Percentiles rank a stretch among this genome's conserved stretches.
phyloP scores from a whole-genome alignment of 2,329 filamentous ascomycete genomes.

The Diaporthe sp. region DNA sequence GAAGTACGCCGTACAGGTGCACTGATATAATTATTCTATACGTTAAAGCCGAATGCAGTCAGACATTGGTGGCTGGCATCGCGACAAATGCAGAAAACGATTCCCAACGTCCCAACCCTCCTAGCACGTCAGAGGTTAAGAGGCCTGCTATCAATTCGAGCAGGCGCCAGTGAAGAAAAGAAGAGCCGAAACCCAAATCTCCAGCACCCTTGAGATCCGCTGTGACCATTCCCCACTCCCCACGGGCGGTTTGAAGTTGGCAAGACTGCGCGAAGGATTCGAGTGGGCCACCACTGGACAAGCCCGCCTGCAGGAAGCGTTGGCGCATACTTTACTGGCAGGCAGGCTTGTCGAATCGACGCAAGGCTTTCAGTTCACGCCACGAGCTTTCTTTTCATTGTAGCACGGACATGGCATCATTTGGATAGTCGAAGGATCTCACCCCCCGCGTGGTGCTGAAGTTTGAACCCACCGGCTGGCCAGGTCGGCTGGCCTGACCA shows the following conservation, averaged over 20 bases:
- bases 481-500: neutral
- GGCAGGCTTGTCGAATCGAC: constrained; percentile 7
- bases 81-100: constrained; percentile 21
- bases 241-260: neutral
- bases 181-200: neutral
- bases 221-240: neutral
- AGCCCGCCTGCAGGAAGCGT: constrained; percentile 23
- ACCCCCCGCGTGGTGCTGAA: neutral
- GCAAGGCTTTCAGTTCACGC: neutral
- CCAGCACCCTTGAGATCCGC: neutral
- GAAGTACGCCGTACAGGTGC: neutral
- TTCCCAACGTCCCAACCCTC: neutral
- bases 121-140: neutral
- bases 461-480: neutral
- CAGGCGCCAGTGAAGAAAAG: neutral
- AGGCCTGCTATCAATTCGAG: neutral
- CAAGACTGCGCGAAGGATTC: constrained; percentile 26
- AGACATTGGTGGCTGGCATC: constrained; percentile 6
- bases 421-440: constrained; percentile 16
- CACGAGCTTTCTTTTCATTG: neutral
- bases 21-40: constrained; percentile 22
- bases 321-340: constrained; percentile 10
- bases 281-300: constrained; percentile 12
- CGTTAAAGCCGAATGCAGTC: constrained; percentile 19
- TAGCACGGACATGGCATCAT: constrained; percentile 12